Base-by-base conservation (phyloP, 2,329 filamentous ascomycete species). In the Fusarium torulosum region DNA sequence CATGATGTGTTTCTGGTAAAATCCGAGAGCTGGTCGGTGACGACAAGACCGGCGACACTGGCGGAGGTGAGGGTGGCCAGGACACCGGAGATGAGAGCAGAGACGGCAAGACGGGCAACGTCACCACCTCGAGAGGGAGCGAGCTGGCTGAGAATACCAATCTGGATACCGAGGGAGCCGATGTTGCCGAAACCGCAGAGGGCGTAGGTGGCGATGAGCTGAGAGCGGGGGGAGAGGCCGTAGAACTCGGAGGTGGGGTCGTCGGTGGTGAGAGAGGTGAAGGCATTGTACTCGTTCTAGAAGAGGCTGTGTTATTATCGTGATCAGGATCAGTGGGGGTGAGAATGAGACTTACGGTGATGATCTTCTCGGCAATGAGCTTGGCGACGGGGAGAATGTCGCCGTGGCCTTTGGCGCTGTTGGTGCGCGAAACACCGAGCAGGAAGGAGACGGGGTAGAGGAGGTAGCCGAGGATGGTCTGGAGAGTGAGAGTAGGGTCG, bases 171-270 rank as follows among this genome's bases (percentile, higher is more conserved):
- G 46, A 97, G 86, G 29, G 92, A 95, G 53, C 91, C 91, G 71
- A 97, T 91, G 82, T 97, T 97, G 66, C 92, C 94, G 76, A 93
- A 93, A 25, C 88, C 88, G 79, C 93, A 96, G 68, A 94, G 86
- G 20, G 92, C 91, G 75, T 97, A 97, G 50, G 92, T 96, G 44
- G 91, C 92, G 74, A 97, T 96, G 69, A 97, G 85, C 44, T 85
- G 85, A 23, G 92, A 93, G 53, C 93, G 92, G 17, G 86, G 81
- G 29, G 87, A 88, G 63, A 97, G 84, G 27, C 76, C 67, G 53
- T 79, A 79, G 77, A 91, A 94, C 14, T 77, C 68, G 77, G 91
- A 94, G 10, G 76, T 66, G 33, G 78, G 76, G 75, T 90, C 92
- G 0, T 77, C 2, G 51, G 51, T 76, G 2, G 79, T 73, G 10